Evolutionary conservation across 306 rosid species (phyloP).

Genomic region (Luffa aegyptiaca): DNA sequence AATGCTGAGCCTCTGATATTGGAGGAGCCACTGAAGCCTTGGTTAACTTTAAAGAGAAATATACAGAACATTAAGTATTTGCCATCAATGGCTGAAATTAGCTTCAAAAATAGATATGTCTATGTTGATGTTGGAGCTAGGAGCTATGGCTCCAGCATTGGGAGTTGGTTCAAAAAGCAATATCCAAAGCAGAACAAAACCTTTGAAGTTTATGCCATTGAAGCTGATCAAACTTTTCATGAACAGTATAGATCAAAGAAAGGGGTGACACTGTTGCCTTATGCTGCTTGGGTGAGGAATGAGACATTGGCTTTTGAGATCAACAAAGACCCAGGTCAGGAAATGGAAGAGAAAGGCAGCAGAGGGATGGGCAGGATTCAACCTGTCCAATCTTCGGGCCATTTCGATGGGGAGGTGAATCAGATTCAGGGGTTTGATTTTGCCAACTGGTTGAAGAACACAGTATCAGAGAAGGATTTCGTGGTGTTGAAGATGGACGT

Average conservation of each 20-base stretch:
- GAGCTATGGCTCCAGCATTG: constrained; percentile 91
- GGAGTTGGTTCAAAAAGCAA: constrained; percentile 94
- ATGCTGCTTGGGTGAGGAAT: constrained; percentile 94
- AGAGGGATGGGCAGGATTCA: constrained; percentile 98
- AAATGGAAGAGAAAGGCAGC: constrained; percentile 39
- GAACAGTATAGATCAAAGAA: constrained; percentile 72
- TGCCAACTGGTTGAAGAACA: constrained; percentile 66
- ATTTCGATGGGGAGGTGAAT: constrained; percentile 61
- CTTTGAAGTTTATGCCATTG: constrained; percentile 80
- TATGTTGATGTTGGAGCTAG: constrained; percentile 97
- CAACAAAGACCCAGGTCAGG: constrained; percentile 66
- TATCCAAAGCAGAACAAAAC: constrained; percentile 95
- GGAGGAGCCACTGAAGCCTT: constrained; percentile 81
- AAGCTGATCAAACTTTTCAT: constrained; percentile 79
- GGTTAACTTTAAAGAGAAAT: constrained; percentile 84
- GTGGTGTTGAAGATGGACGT: constrained; percentile 99
- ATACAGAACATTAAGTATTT: constrained; percentile 60
- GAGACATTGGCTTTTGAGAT: constrained; percentile 74
- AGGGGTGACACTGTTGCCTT: constrained; percentile 56
- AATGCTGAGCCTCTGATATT: constrained; percentile 69
- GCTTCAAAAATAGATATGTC: constrained; percentile 71
- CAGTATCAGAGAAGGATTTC: constrained; percentile 60
- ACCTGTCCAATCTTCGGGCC: constrained; percentile 29
- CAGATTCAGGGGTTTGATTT: constrained; percentile 79
- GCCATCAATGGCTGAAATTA: constrained; percentile 75